phyloP scores from a whole-genome alignment of 805 yeast species.

The Candida awuae region DNA sequence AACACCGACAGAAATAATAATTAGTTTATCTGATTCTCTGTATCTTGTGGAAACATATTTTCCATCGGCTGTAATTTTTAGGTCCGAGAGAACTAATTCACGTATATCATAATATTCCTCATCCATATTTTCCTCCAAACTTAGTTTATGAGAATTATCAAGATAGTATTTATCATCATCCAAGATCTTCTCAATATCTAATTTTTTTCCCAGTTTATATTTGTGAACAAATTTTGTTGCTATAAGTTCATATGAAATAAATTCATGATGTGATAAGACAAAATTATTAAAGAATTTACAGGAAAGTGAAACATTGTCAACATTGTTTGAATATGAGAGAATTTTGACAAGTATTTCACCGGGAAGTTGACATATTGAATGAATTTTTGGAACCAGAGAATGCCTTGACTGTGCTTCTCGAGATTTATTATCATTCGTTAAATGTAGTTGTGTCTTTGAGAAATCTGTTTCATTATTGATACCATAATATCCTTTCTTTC shows the following conservation, averaged over 20 bases:
- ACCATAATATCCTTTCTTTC: not conserved
- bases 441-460: constrained; percentile 1
- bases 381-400: no score
- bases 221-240: constrained; percentile 1
- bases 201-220: not conserved
- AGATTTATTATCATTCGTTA: not conserved
- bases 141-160: constrained; percentile 8
- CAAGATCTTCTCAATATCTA: not conserved
- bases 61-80: constrained; percentile 1
- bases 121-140: not conserved
- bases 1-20: constrained; percentile 5
- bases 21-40: constrained; percentile 7
- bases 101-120: not conserved
- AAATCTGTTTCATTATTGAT: not conserved
- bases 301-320: constrained; percentile 4
- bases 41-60: constrained; percentile 6
- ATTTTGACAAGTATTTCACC: constrained; percentile 13
- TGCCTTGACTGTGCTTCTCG: no score
- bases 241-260: constrained; percentile 7
- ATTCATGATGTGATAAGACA: constrained; percentile 8
- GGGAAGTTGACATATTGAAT: constrained; percentile 7
- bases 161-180: constrained; percentile 11
- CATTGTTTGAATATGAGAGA: constrained; percentile 10
- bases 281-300: constrained; percentile 11
- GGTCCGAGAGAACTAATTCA: not conserved